phyloP scores from a whole-genome alignment of 768 basidiomycete species.

The Lactarius sp. region DNA sequence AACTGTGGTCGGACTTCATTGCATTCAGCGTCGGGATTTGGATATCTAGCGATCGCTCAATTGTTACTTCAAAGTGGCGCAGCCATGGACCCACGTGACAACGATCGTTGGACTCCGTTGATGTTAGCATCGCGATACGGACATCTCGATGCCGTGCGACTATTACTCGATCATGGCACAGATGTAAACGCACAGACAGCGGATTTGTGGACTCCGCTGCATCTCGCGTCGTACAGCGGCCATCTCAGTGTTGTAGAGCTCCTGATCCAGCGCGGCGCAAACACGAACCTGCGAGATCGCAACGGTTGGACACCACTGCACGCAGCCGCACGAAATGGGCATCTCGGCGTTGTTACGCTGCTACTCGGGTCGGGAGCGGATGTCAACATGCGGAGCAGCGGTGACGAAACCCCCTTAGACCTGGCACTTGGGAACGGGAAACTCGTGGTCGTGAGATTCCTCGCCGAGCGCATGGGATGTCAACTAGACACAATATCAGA shows the following conservation, averaged over 20 bases:
- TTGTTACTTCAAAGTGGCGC: not conserved
- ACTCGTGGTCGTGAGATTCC: too few species aligned
- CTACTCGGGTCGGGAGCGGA: not conserved
- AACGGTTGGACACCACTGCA: not conserved
- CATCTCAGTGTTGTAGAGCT: not conserved
- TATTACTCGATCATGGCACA: not conserved
- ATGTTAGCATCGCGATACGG: not conserved
- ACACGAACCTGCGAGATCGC: not conserved
- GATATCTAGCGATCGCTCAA: not conserved
- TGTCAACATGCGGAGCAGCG: not conserved
- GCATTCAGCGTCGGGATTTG: not conserved
- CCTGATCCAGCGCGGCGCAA: not conserved
- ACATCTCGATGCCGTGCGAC: not conserved
- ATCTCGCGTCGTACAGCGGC: not conserved
- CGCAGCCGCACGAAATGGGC: not conserved
- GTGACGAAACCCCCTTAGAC: not conserved
- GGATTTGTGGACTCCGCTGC: not conserved
- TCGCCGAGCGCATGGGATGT: too few species aligned
- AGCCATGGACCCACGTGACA: not conserved
- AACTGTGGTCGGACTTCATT: not conserved
- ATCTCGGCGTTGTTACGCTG: not conserved
- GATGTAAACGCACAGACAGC: not conserved
- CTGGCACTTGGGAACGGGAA: not conserved
- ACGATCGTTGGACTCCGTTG: not conserved
- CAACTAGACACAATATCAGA: not conserved